phyloP scores from a whole-genome alignment of 768 basidiomycete genomes.

The Mrakia blollopis region DNA sequence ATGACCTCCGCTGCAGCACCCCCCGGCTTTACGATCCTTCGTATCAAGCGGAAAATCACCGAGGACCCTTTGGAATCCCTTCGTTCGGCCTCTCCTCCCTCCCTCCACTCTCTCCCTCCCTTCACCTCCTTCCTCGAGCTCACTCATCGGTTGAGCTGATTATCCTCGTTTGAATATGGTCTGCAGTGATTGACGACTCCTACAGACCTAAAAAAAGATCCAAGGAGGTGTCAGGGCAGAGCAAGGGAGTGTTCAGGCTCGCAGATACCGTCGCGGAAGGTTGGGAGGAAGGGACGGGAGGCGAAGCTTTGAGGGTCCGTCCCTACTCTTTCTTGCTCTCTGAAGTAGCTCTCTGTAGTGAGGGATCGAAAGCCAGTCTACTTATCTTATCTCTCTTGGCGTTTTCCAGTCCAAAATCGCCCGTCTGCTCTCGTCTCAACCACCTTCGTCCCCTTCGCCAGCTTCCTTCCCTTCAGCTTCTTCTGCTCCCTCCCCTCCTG shows the following conservation, averaged over 20 bases:
- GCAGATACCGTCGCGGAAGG: slow-evolving; percentile 44
- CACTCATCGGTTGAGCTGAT: neutral
- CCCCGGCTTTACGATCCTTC: slow-evolving; percentile 38
- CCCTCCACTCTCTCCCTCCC: neutral
- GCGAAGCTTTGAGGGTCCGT: slow-evolving; percentile 41
- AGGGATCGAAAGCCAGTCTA: too few relatives aligned
- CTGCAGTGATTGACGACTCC: slow-evolving; percentile 41
- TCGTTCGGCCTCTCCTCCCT: slow-evolving; percentile 34
- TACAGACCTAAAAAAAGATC: slow-evolving; percentile 37
- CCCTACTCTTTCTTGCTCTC: neutral
- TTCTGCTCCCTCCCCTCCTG: neutral
- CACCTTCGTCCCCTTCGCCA: neutral
- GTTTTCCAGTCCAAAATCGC: slow-evolving; percentile 26
- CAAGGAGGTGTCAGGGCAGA: slow-evolving; percentile 26
- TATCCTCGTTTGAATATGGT: neutral
- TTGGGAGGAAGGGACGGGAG: slow-evolving; percentile 43
- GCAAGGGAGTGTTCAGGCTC: slow-evolving; percentile 43
- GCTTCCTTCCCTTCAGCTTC: neutral
- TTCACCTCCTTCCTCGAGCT: neutral
- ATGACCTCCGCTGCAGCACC: slow-evolving; percentile 7
- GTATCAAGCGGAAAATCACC: slow-evolving; percentile 46
- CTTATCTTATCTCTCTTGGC: neutral
- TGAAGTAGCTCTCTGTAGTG: neutral
- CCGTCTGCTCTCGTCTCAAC: slow-evolving; percentile 13
- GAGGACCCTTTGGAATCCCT: slow-evolving; percentile 43